A percentile compares a stretch with the other conserved stretches of the same genome.
Evolutionary conservation across 768 basidiomycete species (phyloP).

Genomic region (Mycena galericulata): DNA sequence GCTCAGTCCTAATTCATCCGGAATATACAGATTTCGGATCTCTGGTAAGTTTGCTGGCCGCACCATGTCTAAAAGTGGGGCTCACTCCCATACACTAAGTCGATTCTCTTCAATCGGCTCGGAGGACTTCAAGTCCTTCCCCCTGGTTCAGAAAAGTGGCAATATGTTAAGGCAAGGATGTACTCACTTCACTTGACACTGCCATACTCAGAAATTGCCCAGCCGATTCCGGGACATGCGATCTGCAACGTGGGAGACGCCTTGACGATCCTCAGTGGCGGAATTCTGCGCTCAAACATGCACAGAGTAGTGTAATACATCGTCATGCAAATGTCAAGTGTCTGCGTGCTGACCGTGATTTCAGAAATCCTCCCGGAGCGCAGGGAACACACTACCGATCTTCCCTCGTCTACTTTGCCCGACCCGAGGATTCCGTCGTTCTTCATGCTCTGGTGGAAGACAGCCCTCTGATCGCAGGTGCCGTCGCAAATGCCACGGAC

Average conservation of each 20-base stretch:
- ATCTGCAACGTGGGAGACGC: constrained; percentile 58
- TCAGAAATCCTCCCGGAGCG: constrained; percentile 60
- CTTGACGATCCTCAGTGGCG: constrained; percentile 57
- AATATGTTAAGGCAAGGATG: too few relatives aligned
- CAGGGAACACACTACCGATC: constrained; percentile 63
- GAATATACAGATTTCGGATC: not conserved
- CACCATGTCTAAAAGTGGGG: not conserved
- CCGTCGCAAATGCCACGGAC: constrained; percentile 46
- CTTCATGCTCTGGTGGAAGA: constrained; percentile 59
- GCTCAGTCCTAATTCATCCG: too few relatives aligned
- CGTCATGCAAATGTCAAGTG: too few relatives aligned
- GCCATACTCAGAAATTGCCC: too few relatives aligned
- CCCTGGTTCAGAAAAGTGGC: not conserved
- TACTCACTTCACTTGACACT: too few relatives aligned
- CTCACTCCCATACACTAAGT: not conserved
- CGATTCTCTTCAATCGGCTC: not conserved
- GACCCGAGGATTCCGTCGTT: constrained; percentile 60
- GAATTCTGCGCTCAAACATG: constrained; percentile 57
- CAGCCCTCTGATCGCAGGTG: constrained; percentile 59
- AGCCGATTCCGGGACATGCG: too few relatives aligned
- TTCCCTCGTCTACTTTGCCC: constrained; percentile 72
- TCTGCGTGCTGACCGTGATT: too few relatives aligned
- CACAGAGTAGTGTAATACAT: constrained; percentile 54
- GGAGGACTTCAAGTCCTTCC: not conserved
- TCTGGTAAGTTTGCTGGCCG: not conserved